Percentiles rank a stretch among this genome's conserved stretches.
Conservation (phyloP, 495 filamentous ascomycete species). For the Xylaria flabelliformis region DNA sequence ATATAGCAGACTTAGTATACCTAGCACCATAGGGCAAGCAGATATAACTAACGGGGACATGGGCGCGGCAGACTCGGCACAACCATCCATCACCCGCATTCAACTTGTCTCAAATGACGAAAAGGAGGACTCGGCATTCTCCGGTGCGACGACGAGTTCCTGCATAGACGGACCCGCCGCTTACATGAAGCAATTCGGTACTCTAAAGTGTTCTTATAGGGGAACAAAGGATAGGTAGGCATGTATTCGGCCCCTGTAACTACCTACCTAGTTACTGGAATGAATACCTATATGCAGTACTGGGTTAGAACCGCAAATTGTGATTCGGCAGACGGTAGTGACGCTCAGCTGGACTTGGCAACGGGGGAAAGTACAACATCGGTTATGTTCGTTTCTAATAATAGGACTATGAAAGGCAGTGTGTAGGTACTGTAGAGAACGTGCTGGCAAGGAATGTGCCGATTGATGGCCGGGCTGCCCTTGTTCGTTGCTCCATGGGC, state of each 20-base stretch:
- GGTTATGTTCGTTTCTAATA: conserved; percentile 14
- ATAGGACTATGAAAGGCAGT: not conserved
- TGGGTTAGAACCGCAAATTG: not conserved
- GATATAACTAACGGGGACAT: conserved; percentile 6
- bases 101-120: conserved; percentile 4
- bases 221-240: not conserved
- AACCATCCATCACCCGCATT: not conserved
- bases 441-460: conserved; percentile 17
- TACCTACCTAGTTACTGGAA: too few relatives aligned
- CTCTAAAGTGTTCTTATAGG: not conserved
- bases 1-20: not conserved
- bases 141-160: conserved; percentile 7
- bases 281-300: not conserved
- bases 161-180: conserved; percentile 10
- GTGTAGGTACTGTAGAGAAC: conserved; percentile 7
- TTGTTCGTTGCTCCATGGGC: conserved; percentile 5
- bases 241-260: not conserved
- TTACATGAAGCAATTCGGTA: conserved; percentile 6
- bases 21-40: not conserved
- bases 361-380: conserved; percentile 11
- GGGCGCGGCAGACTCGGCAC: conserved; percentile 15
- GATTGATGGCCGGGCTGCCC: conserved; percentile 12
- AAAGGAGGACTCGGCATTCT: not conserved
- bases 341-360: conserved; percentile 25
- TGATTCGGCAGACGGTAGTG: conserved; percentile 10